phyloP scores from a whole-genome alignment of 129 eudicot species.

The Ambrosia trifida region DNA sequence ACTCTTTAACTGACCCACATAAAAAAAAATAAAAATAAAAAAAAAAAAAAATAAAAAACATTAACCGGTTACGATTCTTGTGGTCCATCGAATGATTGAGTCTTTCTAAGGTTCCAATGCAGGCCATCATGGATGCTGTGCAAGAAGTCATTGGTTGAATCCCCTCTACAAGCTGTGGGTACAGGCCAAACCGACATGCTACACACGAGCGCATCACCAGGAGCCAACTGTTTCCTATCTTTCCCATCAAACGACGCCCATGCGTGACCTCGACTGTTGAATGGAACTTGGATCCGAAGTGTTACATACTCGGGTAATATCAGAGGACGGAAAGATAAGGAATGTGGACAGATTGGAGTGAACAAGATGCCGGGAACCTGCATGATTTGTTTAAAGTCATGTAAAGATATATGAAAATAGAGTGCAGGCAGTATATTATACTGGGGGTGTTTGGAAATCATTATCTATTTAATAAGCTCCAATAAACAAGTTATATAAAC shows the following conservation, averaged over 20 bases:
- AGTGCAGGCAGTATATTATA: neutral
- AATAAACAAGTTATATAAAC: too few species aligned
- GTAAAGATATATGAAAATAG: neutral
- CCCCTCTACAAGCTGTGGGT: constrained; percentile 83
- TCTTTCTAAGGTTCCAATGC: constrained; percentile 94
- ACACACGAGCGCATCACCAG: constrained; percentile 89
- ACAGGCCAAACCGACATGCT: constrained; percentile 98
- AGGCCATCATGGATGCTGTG: constrained; percentile 92
- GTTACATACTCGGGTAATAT: constrained; percentile 92
- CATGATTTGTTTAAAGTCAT: neutral
- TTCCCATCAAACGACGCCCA: constrained; percentile 97
- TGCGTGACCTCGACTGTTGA: constrained; percentile 87
- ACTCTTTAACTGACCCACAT: neutral
- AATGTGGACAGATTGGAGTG: constrained; percentile 99
- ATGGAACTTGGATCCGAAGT: constrained; percentile 75
- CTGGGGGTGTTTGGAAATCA: too few species aligned
- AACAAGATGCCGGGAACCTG: constrained; percentile 95
- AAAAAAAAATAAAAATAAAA: too few species aligned
- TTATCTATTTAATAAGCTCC: too few species aligned
- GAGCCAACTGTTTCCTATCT: constrained; percentile 66
- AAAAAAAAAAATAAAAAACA: too few species aligned
- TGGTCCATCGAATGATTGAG: constrained; percentile 77
- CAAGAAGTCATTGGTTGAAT: constrained; percentile 78
- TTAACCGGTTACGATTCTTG: constrained; percentile 32
- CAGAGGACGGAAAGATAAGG: constrained; percentile 90